phyloP scores from a whole-genome alignment of 192 early-diverging fungal species.

The Funneliformis mosseae region DNA sequence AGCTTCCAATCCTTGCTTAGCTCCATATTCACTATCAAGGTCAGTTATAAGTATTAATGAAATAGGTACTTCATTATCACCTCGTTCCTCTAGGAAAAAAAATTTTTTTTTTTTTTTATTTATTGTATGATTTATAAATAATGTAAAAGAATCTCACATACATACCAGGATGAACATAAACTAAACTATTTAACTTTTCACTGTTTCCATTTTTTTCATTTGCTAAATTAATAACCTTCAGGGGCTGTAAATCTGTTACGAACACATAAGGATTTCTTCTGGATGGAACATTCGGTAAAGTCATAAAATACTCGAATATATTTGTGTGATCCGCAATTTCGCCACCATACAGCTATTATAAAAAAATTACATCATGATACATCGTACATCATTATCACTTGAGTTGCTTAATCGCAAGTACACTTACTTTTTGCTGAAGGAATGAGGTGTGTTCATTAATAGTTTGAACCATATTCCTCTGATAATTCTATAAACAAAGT shows the following conservation, averaged over 20 bases:
- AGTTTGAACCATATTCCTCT: slow-evolving; percentile 31
- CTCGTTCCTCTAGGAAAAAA: neutral
- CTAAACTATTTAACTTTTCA: neutral
- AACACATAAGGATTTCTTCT: slow-evolving; percentile 71
- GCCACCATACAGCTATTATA: slow-evolving; percentile 51
- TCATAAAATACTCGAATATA: slow-evolving; percentile 74
- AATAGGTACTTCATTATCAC: slow-evolving; percentile 18
- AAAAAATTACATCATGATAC: neutral
- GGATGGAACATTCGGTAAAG: slow-evolving; percentile 56
- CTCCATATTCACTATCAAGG: slow-evolving; percentile 54
- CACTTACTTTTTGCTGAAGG: slow-evolving; percentile 39
- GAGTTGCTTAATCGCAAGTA: neutral
- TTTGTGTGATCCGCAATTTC: slow-evolving; percentile 55
- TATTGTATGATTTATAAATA: neutral
- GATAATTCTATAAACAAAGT: slow-evolving; percentile 37
- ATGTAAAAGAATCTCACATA: neutral
- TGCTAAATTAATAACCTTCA: slow-evolving; percentile 47
- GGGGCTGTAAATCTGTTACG: slow-evolving; percentile 46
- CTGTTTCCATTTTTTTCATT: neutral
- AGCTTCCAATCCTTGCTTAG: slow-evolving; percentile 53
- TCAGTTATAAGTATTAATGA: slow-evolving; percentile 60
- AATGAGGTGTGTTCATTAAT: slow-evolving; percentile 37
- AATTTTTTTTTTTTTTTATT: neutral
- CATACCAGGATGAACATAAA: slow-evolving; percentile 24
- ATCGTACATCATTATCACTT: no score